Evolutionary conservation across 1,284 basidiomycete species (phyloP), one percentile per base, ranked within the genome.

Genomic region (Laetiporus sulphureus): DNA sequence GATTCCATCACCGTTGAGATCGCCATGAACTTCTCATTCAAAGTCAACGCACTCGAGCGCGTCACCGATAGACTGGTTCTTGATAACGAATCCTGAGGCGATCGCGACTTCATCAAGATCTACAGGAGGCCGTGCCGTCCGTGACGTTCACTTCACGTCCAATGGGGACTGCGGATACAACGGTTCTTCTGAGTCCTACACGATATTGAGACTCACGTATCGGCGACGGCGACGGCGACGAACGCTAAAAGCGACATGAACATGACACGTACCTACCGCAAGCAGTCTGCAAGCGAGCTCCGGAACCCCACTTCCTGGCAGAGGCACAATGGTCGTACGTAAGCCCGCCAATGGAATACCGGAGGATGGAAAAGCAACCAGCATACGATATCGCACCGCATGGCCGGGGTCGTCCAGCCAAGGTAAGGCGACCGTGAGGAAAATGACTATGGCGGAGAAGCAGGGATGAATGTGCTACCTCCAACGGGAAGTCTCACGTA

Each of bases 41-140:
- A 79, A 71, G 12, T 73, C 71, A 7, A 50, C 46, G 1, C 67
- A 58, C 2, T 44, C 55, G 13, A 50, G 57, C 2, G 75, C 71
- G 19, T 76, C 73, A 21, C 74, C 77, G 27, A 80, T 72, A 32
- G 65, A 67, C 56, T 81, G 77, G 16, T 65, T 48, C 20, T 51
- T 36, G 50, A 79, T 71, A 15, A 70, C 65, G 25, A 79, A 62
- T 5, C 46, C 56, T 1, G 60, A 39, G 3, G 60, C 54, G 22
- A 80, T 63, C 10, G 69, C 63, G 25, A 80, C 67, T 23, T 60
- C 60, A 49, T 79, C 75, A 32, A 52, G 66, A 46, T 65, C 66
- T 71, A 44, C 62, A 47, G 3, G 47, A 59, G 10, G 74, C 77
- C 24, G 65, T 68, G 27, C 75, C 77, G 46, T 79, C 79, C 19